phyloP scores from a whole-genome alignment of 139 green algal genomes.

The Coelastrella sp. region DNA sequence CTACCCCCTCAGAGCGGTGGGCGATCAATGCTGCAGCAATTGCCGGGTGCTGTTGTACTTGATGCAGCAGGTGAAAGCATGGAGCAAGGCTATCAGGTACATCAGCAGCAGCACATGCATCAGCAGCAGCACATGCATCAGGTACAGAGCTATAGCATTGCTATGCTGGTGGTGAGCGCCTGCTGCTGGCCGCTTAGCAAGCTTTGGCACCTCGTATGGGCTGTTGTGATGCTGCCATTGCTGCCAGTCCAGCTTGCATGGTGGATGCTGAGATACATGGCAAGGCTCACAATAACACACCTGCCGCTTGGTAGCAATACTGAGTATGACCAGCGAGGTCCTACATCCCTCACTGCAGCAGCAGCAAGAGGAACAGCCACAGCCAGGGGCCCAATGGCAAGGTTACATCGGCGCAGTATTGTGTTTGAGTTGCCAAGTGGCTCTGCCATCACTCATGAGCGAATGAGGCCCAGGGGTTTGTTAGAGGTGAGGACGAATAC shows the following conservation, averaged over 20 bases:
- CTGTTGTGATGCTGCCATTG: neutral
- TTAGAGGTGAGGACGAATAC: slow-evolving; percentile 25
- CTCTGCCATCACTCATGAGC: slow-evolving; percentile 12
- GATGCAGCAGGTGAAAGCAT: too few relatives aligned
- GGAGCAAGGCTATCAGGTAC: too few relatives aligned
- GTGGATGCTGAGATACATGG: neutral
- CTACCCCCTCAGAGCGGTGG: too few relatives aligned
- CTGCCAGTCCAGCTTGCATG: neutral
- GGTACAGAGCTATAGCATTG: too few relatives aligned
- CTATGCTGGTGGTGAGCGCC: too few relatives aligned
- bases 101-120: neutral
- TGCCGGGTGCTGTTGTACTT: too few relatives aligned
- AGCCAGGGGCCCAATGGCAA: neutral
- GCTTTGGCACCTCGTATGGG: neutral
- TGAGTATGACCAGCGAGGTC: too few relatives aligned
- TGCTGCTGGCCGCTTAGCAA: neutral
- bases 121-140: neutral
- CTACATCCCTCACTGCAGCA: too few relatives aligned
- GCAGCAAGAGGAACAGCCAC: neutral
- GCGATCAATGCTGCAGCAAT: too few relatives aligned
- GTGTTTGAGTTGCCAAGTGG: slow-evolving; percentile 58
- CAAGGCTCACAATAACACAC: neutral
- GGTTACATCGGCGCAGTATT: slow-evolving; percentile 29
- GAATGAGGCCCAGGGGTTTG: slow-evolving; percentile 1
- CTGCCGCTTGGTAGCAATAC: neutral